phyloP scores from a whole-genome alignment of 2,329 filamentous ascomycete genomes.

The Claviceps spartinae region DNA sequence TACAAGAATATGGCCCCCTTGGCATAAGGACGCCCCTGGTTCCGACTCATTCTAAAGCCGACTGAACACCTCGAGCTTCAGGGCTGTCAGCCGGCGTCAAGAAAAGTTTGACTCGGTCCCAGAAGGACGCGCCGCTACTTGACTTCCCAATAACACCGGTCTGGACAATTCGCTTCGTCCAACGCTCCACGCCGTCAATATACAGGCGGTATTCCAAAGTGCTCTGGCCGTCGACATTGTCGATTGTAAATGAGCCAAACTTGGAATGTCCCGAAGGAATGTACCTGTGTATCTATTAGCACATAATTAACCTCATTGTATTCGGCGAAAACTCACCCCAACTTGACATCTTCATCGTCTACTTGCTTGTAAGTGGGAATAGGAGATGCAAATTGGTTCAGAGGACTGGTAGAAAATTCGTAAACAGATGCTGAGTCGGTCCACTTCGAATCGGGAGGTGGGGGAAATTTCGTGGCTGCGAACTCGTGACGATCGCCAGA shows the following conservation, averaged over 20 bases:
- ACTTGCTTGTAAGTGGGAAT: slow-evolving; percentile 70
- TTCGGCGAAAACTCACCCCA: slow-evolving; percentile 51
- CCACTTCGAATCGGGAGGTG: slow-evolving; percentile 48
- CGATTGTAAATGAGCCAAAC: slow-evolving; percentile 62
- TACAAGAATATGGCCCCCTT: not conserved
- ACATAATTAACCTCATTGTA: not conserved
- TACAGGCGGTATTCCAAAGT: slow-evolving; percentile 70
- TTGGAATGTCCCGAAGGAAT: slow-evolving; percentile 79
- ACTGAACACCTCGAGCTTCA: not conserved
- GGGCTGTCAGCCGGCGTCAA: not conserved
- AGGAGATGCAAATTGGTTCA: slow-evolving; percentile 90
- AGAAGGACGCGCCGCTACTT: slow-evolving; percentile 27
- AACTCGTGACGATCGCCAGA: slow-evolving; percentile 96
- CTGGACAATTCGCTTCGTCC: slow-evolving; percentile 49
- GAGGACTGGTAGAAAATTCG: slow-evolving; percentile 81
- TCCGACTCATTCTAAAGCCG: not conserved
- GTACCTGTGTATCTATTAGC: slow-evolving; percentile 36
- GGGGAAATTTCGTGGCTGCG: slow-evolving; percentile 68
- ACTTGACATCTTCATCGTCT: slow-evolving; percentile 66
- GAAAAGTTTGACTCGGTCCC: slow-evolving; percentile 27
- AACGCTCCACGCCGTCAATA: slow-evolving; percentile 65
- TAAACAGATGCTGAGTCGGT: slow-evolving; percentile 54
- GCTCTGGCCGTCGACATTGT: slow-evolving; percentile 50
- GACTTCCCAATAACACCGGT: slow-evolving; percentile 18
- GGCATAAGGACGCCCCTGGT: not conserved